Conservation (phyloP, 2,329 filamentous ascomycete species). For the Huntiella bhutanensis region DNA sequence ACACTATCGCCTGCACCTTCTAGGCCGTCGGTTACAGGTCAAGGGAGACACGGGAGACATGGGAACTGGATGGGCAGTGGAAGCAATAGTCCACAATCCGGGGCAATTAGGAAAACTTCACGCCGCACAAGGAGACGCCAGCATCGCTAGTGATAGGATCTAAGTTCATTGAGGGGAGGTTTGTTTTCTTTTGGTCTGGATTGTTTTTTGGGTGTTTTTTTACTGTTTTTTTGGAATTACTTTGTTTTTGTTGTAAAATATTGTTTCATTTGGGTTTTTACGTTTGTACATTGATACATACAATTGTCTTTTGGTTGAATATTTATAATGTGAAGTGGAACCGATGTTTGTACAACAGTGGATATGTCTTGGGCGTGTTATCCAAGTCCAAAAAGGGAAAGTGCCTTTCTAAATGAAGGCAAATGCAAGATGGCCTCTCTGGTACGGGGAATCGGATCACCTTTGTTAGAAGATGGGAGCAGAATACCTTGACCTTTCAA, state of each 20-base stretch:
- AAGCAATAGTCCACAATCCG: too few species aligned
- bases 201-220: not conserved
- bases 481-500: not conserved
- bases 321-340: not conserved
- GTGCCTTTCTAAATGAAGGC: too few species aligned
- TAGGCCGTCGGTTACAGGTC: too few species aligned
- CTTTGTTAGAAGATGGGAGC: not conserved
- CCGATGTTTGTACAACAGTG: not conserved
- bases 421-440: conserved; percentile 3
- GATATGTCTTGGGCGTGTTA: not conserved
- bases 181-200: not conserved
- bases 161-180: not conserved
- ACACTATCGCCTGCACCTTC: too few species aligned
- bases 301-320: too few species aligned
- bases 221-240: not conserved
- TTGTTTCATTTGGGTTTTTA: not conserved
- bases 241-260: conserved; percentile 7
- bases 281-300: not conserved
- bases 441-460: conserved; percentile 14
- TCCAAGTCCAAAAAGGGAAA: not conserved
- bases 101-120: too few species aligned
- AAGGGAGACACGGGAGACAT: too few species aligned
- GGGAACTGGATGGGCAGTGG: too few species aligned
- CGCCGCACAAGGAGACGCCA: too few species aligned
- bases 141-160: too few species aligned